Percentiles rank a stretch among this genome's conserved stretches.
Conservation (phyloP, 2,329 filamentous ascomycete genomes). For the Phialemoniopsis sp. region DNA sequence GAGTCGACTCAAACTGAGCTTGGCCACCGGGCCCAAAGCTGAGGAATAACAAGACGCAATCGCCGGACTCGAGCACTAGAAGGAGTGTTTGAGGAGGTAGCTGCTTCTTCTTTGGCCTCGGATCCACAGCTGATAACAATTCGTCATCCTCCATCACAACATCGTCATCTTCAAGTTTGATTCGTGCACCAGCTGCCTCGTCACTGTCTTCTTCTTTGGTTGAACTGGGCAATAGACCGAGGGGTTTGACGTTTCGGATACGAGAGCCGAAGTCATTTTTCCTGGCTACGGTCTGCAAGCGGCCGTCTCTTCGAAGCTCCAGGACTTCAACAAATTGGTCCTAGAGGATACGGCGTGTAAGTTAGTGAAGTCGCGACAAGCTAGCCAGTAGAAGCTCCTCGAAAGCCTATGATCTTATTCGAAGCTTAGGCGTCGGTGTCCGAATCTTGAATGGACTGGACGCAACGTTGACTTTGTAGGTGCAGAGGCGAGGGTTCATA, state of each 20-base stretch:
- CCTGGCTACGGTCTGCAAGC: conserved; percentile 70
- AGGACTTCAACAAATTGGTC: conserved; percentile 79
- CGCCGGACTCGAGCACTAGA: conserved; percentile 68
- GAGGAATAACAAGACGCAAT: conserved; percentile 75
- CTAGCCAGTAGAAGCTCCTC: too few species aligned
- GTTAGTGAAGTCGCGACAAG: too few species aligned
- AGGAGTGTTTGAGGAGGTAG: conserved; percentile 79
- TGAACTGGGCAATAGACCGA: conserved; percentile 53
- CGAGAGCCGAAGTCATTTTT: conserved; percentile 75
- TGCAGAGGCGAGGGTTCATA: conserved; percentile 10
- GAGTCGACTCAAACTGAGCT: conserved; percentile 58
- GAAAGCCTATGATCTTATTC: too few species aligned
- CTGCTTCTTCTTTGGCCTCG: neutral
- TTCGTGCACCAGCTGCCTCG: conserved; percentile 9
- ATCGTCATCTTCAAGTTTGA: conserved; percentile 36
- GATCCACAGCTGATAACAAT: too few species aligned
- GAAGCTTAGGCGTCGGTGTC: too few species aligned
- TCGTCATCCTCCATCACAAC: conserved; percentile 24
- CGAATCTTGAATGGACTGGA: neutral
- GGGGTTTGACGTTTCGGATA: conserved; percentile 74
- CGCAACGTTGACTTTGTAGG: conserved; percentile 5
- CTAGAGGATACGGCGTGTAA: conserved; percentile 29
- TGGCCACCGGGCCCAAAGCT: conserved; percentile 35
- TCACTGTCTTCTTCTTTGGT: conserved; percentile 22
- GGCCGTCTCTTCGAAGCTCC: conserved; percentile 65